phyloP scores from a whole-genome alignment of 2,329 filamentous ascomycete species.

The Mycosphaerella sp. region DNA sequence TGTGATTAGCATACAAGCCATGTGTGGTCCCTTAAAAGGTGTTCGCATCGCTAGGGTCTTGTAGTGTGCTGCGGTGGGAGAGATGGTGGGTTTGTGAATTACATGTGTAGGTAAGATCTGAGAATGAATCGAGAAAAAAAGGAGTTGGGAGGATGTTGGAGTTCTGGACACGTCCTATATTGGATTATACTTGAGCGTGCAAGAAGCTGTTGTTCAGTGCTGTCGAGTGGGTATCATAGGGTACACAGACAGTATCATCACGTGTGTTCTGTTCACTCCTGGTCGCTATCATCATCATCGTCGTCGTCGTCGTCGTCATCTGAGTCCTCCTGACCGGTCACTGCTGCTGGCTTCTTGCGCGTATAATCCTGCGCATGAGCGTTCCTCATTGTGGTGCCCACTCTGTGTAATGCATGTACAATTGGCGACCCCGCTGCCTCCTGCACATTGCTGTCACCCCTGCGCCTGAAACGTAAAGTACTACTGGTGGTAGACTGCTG shows the following conservation, averaged over 20 bases:
- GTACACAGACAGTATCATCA: neutral
- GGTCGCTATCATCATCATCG: slow-evolving; percentile 17
- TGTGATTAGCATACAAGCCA: too few species aligned
- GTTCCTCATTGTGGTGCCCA: slow-evolving; percentile 16
- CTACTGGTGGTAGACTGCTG: slow-evolving; percentile 9
- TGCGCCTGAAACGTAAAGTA: slow-evolving; percentile 5
- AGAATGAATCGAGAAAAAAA: too few species aligned
- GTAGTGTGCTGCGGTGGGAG: too few species aligned
- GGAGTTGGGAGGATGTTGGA: too few species aligned
- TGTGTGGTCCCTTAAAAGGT: too few species aligned
- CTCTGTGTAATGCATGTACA: slow-evolving; percentile 13
- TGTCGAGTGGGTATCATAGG: too few species aligned
- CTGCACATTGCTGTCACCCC: slow-evolving; percentile 4
- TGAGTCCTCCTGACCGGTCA: neutral
- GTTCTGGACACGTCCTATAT: too few species aligned
- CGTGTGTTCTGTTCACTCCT: slow-evolving; percentile 1
- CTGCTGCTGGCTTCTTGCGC: slow-evolving; percentile 10
- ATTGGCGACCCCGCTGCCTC: slow-evolving; percentile 13
- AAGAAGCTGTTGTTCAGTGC: too few species aligned
- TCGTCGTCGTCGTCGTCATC: slow-evolving; percentile 13
- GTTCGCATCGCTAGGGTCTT: too few species aligned
- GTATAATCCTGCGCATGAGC: slow-evolving; percentile 17
- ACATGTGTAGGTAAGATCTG: too few species aligned
- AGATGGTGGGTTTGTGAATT: too few species aligned
- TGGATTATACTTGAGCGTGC: too few species aligned